Conservation (phyloP, 2,329 filamentous ascomycete genomes). For the Venturiaceae sp. region DNA sequence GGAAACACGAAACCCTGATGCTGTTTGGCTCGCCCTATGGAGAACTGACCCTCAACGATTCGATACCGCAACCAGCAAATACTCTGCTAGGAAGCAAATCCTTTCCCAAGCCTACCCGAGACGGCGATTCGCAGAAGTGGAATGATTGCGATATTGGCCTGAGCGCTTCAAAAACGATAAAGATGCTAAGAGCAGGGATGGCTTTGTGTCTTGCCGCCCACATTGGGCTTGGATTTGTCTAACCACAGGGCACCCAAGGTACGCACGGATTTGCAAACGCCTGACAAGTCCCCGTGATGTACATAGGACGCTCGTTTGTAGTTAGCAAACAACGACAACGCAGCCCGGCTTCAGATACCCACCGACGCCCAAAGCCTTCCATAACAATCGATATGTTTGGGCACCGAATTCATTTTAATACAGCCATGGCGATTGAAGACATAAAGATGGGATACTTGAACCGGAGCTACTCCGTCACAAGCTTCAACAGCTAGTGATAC, state of each 20-base stretch:
- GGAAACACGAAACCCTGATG: conserved; percentile 59
- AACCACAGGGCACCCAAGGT: background rate
- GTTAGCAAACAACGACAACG: background rate
- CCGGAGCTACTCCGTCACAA: background rate
- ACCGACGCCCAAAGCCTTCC: background rate
- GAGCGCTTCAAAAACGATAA: background rate
- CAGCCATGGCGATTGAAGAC: background rate
- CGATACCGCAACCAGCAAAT: background rate
- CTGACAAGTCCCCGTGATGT: background rate
- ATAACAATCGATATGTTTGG: background rate
- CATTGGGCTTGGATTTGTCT: background rate
- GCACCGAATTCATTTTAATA: background rate
- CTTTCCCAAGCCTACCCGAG: background rate
- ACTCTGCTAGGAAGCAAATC: background rate
- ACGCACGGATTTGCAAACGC: background rate
- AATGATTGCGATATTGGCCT: background rate
- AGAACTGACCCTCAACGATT: background rate
- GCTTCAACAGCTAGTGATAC: background rate
- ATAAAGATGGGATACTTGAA: background rate
- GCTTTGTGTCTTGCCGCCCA: background rate
- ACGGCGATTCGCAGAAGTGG: background rate
- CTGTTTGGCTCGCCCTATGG: conserved; percentile 60
- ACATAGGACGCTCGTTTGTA: background rate
- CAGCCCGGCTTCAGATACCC: background rate
- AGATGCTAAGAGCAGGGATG: background rate